These are phyloP conservation scores for Paramecium biaurelia DNA, from an alignment of 73 alveolate genomes.

Conservation along the genomic window DNA sequence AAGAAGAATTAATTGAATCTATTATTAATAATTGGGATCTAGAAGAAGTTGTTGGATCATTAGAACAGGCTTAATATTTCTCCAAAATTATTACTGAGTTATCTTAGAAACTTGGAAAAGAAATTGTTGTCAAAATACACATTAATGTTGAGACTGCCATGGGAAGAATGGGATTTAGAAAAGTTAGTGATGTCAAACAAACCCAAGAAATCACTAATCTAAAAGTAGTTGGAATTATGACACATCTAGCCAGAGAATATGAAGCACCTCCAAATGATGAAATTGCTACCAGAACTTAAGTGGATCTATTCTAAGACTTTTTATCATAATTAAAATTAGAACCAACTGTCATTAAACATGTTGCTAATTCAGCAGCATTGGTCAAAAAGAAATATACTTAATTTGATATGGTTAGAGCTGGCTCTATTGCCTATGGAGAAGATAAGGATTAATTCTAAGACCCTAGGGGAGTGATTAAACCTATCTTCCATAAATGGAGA, in stretches of 20 bases:
- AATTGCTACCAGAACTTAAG: not conserved
- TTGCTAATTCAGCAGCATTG: not conserved
- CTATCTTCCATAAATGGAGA: slow-evolving; percentile 1
- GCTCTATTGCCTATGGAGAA: not conserved
- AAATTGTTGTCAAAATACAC: not conserved
- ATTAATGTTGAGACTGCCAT: not conserved
- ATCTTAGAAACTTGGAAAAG: not conserved
- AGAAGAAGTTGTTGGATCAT: not conserved
- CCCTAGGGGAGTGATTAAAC: not conserved
- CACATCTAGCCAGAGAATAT: not conserved
- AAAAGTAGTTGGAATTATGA: slow-evolving; percentile 11
- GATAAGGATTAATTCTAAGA: not conserved
- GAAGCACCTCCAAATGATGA: not conserved
- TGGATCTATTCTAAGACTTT: not conserved
- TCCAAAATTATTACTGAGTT: not conserved
- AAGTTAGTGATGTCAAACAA: not conserved
- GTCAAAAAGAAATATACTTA: not conserved
- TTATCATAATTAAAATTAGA: not conserved
- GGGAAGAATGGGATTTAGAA: slow-evolving; percentile 19
- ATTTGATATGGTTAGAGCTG: slow-evolving; percentile 29
- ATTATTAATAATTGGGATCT: not conserved
- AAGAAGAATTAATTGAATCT: not conserved
- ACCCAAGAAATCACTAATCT: not conserved
- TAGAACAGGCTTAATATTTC: not conserved
- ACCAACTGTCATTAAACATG: not conserved